Conservation (phyloP, 805 yeast genomes). For the Schwanniomyces sp. region DNA sequence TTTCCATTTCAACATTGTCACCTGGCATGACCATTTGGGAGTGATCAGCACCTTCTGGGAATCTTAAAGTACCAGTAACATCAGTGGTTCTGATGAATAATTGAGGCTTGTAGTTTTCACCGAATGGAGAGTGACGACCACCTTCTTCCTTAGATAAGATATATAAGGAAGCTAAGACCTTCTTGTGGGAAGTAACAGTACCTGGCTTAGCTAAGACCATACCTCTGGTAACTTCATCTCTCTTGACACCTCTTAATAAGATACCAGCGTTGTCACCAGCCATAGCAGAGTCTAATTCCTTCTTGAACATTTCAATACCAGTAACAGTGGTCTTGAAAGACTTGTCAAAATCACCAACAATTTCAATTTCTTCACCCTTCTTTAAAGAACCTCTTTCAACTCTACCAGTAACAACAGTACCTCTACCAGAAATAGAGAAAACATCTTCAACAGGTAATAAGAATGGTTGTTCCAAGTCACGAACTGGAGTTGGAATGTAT, state of each 20-base stretch:
- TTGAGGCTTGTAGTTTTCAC: slow-evolving; percentile 97
- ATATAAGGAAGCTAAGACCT: slow-evolving; percentile 91
- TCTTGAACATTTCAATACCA: slow-evolving; percentile 99
- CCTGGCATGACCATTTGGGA: slow-evolving; percentile 95
- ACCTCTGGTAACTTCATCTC: slow-evolving; percentile 96
- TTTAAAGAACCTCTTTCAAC: slow-evolving; percentile 97
- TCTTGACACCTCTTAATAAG: slow-evolving; percentile 95
- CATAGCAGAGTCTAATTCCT: slow-evolving; percentile 95
- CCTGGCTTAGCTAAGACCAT: slow-evolving; percentile 96
- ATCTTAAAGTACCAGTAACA: slow-evolving; percentile 84
- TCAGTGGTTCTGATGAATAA: slow-evolving; percentile 95
- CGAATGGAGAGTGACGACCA: slow-evolving; percentile 98
- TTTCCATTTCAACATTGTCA: slow-evolving; percentile 96
- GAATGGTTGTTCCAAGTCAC: slow-evolving; percentile 96
- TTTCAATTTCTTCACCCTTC: slow-evolving; percentile 98
- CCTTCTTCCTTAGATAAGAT: slow-evolving; percentile 96
- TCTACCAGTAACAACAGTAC: slow-evolving; percentile 98
- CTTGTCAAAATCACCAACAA: slow-evolving; percentile 86
- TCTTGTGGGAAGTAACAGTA: slow-evolving; percentile 87
- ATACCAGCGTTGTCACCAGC: slow-evolving; percentile 99
- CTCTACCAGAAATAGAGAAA: slow-evolving; percentile 98
- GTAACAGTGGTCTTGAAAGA: slow-evolving; percentile 94
- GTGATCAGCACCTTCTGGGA: slow-evolving; percentile 84
- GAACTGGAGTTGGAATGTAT: slow-evolving; percentile 91
- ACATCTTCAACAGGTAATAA: slow-evolving; percentile 96